These are phyloP conservation scores for Furculomyces boomerangus DNA, from an alignment of 371 early-diverging fungal genomes.

Conservation along the genomic window DNA sequence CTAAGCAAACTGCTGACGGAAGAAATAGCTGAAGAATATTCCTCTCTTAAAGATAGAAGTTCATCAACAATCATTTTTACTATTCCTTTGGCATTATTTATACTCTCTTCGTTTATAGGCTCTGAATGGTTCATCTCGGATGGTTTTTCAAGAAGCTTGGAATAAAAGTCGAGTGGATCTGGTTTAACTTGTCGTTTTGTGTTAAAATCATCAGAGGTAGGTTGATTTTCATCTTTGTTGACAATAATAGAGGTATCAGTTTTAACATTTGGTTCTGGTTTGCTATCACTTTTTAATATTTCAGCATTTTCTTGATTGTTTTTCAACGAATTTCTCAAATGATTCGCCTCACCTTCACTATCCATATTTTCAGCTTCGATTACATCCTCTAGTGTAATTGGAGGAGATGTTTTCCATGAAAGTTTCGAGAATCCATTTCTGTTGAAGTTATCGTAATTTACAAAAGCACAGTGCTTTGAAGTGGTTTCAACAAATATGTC, in stretches of 20 bases:
- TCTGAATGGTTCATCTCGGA: neutral
- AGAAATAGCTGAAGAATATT: neutral
- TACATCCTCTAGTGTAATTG: neutral
- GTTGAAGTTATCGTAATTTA: constrained; percentile 10
- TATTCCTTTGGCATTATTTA: constrained; percentile 5
- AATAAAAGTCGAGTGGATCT: too few species aligned
- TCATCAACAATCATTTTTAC: neutral
- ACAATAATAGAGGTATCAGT: neutral
- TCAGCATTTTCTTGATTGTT: too few species aligned
- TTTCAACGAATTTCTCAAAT: neutral
- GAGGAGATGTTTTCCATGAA: neutral
- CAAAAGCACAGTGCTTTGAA: constrained; percentile 39
- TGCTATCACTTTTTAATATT: too few species aligned
- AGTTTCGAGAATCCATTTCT: too few species aligned
- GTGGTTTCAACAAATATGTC: constrained; percentile 47
- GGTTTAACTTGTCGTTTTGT: too few species aligned
- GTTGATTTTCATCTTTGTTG: too few species aligned
- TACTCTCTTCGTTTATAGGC: constrained; percentile 4
- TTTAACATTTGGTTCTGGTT: too few species aligned
- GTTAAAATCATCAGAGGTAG: too few species aligned
- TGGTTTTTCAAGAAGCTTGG: too few species aligned
- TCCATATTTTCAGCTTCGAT: neutral
- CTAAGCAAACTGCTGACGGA: neutral
- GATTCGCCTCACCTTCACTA: neutral
- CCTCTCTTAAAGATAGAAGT: neutral